Evolutionary conservation across 1,284 basidiomycete species (phyloP), one percentile per base, ranked within the genome.

Genomic region (Polyporus tsugae): DNA sequence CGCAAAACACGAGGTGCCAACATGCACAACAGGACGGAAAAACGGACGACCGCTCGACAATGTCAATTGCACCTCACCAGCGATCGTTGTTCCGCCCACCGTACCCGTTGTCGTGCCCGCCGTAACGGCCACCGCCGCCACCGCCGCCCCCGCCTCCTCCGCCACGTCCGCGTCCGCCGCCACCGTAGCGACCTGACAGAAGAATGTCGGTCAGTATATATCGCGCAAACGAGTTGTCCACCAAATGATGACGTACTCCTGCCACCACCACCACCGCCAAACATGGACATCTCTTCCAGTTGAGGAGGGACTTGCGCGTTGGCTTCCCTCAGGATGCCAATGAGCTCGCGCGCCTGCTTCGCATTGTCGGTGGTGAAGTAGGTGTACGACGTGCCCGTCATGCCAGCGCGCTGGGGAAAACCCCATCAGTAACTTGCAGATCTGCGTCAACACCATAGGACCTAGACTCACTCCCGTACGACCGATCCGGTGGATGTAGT

Each of bases 281-380:
- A 97, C 84, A 90, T 90, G 2, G 87, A 88, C 95, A 99, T 98
- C 82, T 99, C 95, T 79, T 96, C 93, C 2, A 99, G 86, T 79
- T 97, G 95, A 65, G 93, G 89, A 29, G 97, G 96, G 35, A 99
- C 86, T 62, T 87, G 85, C 41, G 96, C 91, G 80, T 97, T 97
- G 60, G 96, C 95, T 82, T 99, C 97, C 72, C 89, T 87, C 71
- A 99, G 83, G 75, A 99, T 98, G 73, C 83, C 86, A 67, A 99
- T 85, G 17, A 99, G 88, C 78, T 99, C 97, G 62, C 96, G 93
- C 19, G 97, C 96, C 74, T 91, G 91, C 85, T 97, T 98, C 68
- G 95, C 92, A 82, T 97, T 98, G 78, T 98, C 95, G 63, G 93
- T 93, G 65, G 95, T 97, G 84, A 99, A 97, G 87, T 97, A 99